Base-by-base conservation (phyloP, 768 basidiomycete species). In the Neoboletus subvelutipes region DNA sequence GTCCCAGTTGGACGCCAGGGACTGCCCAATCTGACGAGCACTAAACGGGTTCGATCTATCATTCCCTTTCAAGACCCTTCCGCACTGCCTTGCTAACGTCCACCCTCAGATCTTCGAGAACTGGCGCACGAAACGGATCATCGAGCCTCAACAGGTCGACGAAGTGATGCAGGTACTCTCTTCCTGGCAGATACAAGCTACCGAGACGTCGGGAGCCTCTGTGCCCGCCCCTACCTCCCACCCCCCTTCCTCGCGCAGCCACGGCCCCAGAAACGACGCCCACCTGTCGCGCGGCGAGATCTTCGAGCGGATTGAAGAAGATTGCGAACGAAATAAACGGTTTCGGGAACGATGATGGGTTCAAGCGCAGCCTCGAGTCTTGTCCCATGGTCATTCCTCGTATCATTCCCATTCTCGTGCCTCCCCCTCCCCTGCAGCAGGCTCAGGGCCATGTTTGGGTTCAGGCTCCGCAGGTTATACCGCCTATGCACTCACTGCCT, bases 301-400 rank as follows among this genome's bases (percentile, higher is more conserved):
- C 33, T 80, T 91, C 66, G 86, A 88, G 56, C 86, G 92, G n/a
- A 93, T 95, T 60, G 92, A 96, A 70, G 92, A 94, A 64, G 94
- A 96, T 68, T 79, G 94, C 5, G 94, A 96, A 66, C 83, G 94
- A 58, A 93, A 95, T 66, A 95, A 95, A 74, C 85, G 94, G 13
- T 78, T 96, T 3, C 84, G 93, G 45, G 94, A 96, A 70, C 83
- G 90, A 37, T 84, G 93, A 43, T 96, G 94, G 94, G 90, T 91
- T n/a, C 90, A 92, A 66, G 86, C 87, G 2, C 77, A 85, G 10
- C 79, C 84, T 5, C 85, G 84, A 58, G 45, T n/a, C 15, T 4
- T 15, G 20, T 17, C 48, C 34, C 22, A 42, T 22, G 40, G 4
- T 9, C 50, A 26, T 36, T 22, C 46, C 2, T 33, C 20, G 31